A percentile compares a stretch with the other conserved stretches of the same genome.
Evolutionary conservation across 129 eudicot species (phyloP).

Genomic region (Dittrichia graveolens): DNA sequence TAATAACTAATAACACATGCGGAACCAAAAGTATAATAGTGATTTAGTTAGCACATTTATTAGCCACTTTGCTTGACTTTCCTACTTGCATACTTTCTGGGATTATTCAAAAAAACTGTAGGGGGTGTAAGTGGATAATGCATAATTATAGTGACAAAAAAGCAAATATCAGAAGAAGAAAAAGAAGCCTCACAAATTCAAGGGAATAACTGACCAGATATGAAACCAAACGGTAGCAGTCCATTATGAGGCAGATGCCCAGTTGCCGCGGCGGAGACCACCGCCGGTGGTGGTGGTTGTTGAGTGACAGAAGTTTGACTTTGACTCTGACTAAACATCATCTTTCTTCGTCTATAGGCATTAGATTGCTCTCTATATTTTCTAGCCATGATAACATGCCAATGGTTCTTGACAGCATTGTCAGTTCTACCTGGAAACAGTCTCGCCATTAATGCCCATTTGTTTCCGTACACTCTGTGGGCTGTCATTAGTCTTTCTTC

Average conservation of each 20-base stretch:
- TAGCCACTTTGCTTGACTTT: neutral
- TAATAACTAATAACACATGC: neutral
- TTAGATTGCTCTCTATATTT: constrained; percentile 50
- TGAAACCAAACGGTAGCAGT: constrained; percentile 15
- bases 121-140: neutral
- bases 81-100: neutral
- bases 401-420: constrained; percentile 83
- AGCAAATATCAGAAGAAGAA: neutral
- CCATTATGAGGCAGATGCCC: constrained; percentile 1
- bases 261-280: neutral
- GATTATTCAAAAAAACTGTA: too few species aligned
- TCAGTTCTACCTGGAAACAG: constrained; percentile 88
- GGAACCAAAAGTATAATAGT: constrained; percentile 2
- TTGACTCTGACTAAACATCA: constrained; percentile 28
- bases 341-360: constrained; percentile 38
- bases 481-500: constrained; percentile 70
- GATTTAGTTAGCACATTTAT: constrained; percentile 20
- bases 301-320: constrained; percentile 31
- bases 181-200: neutral
- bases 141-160: neutral
- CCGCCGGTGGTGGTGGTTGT: constrained; percentile 23
- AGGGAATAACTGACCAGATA: constrained; percentile 26
- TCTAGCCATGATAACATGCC: constrained; percentile 93
- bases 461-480: constrained; percentile 67
- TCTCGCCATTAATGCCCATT: constrained; percentile 76